Evolutionary conservation across 1,284 basidiomycete genomes (phyloP), one percentile per base, ranked within the genome.

Genomic region (Cronartium quercuum): DNA sequence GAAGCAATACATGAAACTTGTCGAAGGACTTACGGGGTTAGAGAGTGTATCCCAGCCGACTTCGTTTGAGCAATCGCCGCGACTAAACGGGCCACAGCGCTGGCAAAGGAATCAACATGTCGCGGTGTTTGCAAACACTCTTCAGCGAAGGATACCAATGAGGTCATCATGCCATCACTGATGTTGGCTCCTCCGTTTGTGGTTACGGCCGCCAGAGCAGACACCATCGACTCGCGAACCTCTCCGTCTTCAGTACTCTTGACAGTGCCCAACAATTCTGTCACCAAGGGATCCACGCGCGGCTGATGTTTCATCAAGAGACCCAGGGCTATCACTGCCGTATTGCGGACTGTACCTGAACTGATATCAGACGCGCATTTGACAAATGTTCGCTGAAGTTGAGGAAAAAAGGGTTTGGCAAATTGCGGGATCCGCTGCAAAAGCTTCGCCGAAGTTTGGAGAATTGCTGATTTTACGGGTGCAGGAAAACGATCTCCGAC

Each of bases 381-480:
- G 82, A 97, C 90, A 81, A 98, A 98, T 0, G 94, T 97, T 51
- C 95, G 87, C 81, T 98, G 95, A 44, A 98, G 84, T 81, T 98
- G 95, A 1, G 95, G 96, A 86, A 97, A 97, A 89, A 98, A 98
- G 0, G 95, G 94, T 81, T 93, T 93, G 77, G 97, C 92, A 78
- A 96, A 91, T 24, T 86, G 84, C 0, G 95, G 94, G 24, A 98
- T 80, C 66, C 87, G 86, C 78, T 89, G 87, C 41, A 96, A 85
- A 86, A 96, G 90, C 10, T 88, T 87, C 0, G 88, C 88, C 51
- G 96, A 86, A 0, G 93, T 91, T 42, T 86, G 87, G 35, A 95
- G 85, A 76, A 96, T 94, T 10, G 89, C 92, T 12, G 88, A 88
- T 84, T 96, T 96, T 82, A 96, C 92, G 35, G 89, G 90, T 0